Evolutionary conservation across 495 filamentous ascomycete species (phyloP), one percentile per base, ranked within the genome.

Genomic region (Oidiodendron maius): DNA sequence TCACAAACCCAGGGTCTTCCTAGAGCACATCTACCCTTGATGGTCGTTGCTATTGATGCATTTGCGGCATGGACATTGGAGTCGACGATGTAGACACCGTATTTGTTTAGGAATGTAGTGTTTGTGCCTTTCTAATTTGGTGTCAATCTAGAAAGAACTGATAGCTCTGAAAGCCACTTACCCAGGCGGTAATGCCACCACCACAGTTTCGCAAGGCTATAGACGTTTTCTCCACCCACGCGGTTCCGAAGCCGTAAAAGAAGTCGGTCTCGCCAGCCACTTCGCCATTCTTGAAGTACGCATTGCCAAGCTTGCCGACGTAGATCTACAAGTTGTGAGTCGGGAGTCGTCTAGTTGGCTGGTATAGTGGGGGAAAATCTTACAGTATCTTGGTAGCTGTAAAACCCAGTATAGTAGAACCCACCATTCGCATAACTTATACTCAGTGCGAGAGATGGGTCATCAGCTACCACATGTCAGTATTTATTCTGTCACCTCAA

Each of bases 111-210:
- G 48, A 75, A 79, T 18, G 76, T 81, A 0, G 77, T 82, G 60
- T 83, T 83, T 1, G 72, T 78, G 12, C 78, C 79, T 46, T 83
- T 83, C n/a, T n/a, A n/a, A n/a, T n/a, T n/a, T n/a, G n/a, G n/a
- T n/a, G n/a, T n/a, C n/a, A n/a, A n/a, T n/a, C n/a, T n/a, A n/a
- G n/a, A n/a, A n/a, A n/a, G n/a, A n/a, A n/a, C n/a, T n/a, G n/a
- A n/a, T n/a, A n/a, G n/a, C n/a, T n/a, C n/a, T n/a, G n/a, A n/a
- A n/a, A n/a, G n/a, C n/a, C n/a, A n/a, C n/a, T n/a, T n/a, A n/a
- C n/a, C 80, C 78, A 82, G 5, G 78, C 78, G n/a, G 76, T 81
- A 40, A 82, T 72, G 39, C 80, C 78, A 48, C 80, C 78, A 21
- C 78, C 80, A 56, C 78, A 82, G 43, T 60, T 59, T 24, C 80